A percentile compares a stretch with the other conserved stretches of the same genome.
These are phyloP conservation scores for Candida vaughaniae DNA, from an alignment of 805 yeast genomes.

Conservation along the genomic window DNA sequence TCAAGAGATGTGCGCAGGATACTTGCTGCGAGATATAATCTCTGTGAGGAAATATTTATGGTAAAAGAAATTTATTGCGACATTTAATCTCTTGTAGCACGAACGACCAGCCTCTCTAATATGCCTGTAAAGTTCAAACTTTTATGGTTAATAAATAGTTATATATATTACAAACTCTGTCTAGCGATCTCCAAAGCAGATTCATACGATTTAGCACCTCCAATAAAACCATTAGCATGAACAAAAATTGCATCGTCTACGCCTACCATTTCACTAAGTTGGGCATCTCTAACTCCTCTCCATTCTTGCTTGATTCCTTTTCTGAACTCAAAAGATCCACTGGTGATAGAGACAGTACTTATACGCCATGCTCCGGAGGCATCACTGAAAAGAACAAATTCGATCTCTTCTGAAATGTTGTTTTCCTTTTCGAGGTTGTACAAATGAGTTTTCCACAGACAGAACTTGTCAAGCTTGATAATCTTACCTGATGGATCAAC, in stretches of 20 bases:
- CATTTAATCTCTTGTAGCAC: too few relatives aligned
- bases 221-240: constrained; percentile 97
- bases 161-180: constrained; percentile 9
- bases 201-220: constrained; percentile 83
- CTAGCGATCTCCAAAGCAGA: constrained; percentile 76
- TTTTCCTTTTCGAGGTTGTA: constrained; percentile 66
- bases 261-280: constrained; percentile 69
- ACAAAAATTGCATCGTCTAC: constrained; percentile 85
- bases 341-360: constrained; percentile 83
- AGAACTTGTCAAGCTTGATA: constrained; percentile 68
- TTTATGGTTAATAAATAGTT: too few relatives aligned
- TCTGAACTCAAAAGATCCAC: constrained; percentile 80
- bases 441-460: constrained; percentile 96
- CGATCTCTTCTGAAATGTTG: constrained; percentile 49
- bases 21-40: too few relatives aligned
- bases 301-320: constrained; percentile 84
- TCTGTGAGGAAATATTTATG: too few relatives aligned
- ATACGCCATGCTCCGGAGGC: constrained; percentile 76
- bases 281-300: constrained; percentile 95
- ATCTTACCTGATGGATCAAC: constrained; percentile 73
- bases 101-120: too few relatives aligned
- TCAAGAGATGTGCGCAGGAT: too few relatives aligned
- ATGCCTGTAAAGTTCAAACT: too few relatives aligned
- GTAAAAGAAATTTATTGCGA: too few relatives aligned
- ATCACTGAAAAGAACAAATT: constrained; percentile 81